Evolutionary conservation across 1,284 basidiomycete species (phyloP).

Genomic region (Irpex rosettiformis): DNA sequence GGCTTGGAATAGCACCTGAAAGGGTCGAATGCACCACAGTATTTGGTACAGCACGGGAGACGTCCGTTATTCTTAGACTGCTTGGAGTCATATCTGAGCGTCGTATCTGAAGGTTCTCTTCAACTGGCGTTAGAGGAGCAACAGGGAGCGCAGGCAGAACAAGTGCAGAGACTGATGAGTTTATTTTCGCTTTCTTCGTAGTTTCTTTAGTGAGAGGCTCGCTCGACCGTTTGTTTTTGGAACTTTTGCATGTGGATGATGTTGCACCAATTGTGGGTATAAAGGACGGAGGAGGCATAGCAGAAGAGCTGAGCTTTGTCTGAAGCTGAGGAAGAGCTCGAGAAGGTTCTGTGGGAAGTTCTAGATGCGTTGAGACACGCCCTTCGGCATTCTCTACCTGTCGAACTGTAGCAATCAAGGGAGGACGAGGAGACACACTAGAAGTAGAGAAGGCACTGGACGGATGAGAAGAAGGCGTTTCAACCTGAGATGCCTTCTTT

Average conservation of each 20-base stretch:
- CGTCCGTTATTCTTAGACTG: too few species aligned
- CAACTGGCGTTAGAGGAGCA: not conserved
- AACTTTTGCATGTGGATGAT: not conserved
- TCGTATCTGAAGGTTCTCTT: not conserved
- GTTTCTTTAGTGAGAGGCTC: not conserved
- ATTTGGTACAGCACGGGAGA: not conserved
- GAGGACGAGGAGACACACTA: not conserved
- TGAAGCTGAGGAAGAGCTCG: not conserved
- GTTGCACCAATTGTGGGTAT: not conserved
- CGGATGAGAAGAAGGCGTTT: not conserved
- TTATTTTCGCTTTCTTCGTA: constrained; percentile 3
- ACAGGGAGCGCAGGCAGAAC: not conserved
- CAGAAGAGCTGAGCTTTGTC: not conserved
- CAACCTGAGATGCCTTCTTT: not conserved
- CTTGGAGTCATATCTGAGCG: too few species aligned
- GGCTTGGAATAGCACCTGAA: constrained; percentile 18
- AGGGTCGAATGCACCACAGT: not conserved
- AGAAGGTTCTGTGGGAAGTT: not conserved
- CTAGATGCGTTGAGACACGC: not conserved
- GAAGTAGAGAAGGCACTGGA: not conserved
- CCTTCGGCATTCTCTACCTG: not conserved
- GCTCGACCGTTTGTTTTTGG: not conserved
- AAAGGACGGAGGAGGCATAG: not conserved
- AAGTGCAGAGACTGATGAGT: not conserved
- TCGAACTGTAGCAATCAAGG: not conserved